A percentile compares a stretch with the other conserved stretches of the same genome.
These are phyloP conservation scores for Rugonectria rugulosa DNA, from an alignment of 2,329 filamentous ascomycete species.

Conservation along the genomic window DNA sequence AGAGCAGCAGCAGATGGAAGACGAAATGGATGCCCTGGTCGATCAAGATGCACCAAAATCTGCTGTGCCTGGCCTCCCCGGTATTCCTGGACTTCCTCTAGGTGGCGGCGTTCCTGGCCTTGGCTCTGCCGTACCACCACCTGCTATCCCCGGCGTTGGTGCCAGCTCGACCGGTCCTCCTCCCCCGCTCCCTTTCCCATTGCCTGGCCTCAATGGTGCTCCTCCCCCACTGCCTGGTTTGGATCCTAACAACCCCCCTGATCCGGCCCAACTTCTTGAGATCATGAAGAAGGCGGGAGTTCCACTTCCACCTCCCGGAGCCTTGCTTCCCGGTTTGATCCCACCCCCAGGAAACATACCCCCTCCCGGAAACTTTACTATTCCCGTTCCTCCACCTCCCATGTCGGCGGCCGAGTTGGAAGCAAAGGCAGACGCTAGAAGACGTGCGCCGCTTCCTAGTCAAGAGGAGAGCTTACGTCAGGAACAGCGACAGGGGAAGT, in stretches of 20 bases:
- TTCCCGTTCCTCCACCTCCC: slow-evolving; percentile 49
- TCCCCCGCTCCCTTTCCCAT: slow-evolving; percentile 62
- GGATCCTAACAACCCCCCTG: slow-evolving; percentile 66
- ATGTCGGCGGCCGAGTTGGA: slow-evolving; percentile 44
- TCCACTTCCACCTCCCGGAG: slow-evolving; percentile 63
- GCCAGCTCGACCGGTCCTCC: slow-evolving; percentile 49
- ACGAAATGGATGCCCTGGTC: slow-evolving; percentile 90
- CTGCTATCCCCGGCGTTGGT: slow-evolving; percentile 60
- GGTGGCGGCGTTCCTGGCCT: slow-evolving; percentile 50
- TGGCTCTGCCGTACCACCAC: slow-evolving; percentile 52
- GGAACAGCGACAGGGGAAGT: slow-evolving; percentile 74
- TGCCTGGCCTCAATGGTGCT: slow-evolving; percentile 56
- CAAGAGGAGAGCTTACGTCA: slow-evolving; percentile 83
- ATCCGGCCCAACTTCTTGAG: slow-evolving; percentile 67
- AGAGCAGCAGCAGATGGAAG: slow-evolving; percentile 91
- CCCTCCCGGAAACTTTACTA: slow-evolving; percentile 43
- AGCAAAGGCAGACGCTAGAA: slow-evolving; percentile 45
- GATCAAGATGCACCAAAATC: slow-evolving; percentile 78
- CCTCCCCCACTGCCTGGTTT: slow-evolving; percentile 62
- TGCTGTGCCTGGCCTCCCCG: slow-evolving; percentile 51
- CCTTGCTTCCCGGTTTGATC: slow-evolving; percentile 54
- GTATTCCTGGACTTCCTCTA: slow-evolving; percentile 66
- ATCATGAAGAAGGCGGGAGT: slow-evolving; percentile 72
- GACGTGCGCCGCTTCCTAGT: slow-evolving; percentile 78
- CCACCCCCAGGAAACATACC: slow-evolving; percentile 50